phyloP scores from a whole-genome alignment of 345 rosid genomes.

The Anastatica hierochuntica region DNA sequence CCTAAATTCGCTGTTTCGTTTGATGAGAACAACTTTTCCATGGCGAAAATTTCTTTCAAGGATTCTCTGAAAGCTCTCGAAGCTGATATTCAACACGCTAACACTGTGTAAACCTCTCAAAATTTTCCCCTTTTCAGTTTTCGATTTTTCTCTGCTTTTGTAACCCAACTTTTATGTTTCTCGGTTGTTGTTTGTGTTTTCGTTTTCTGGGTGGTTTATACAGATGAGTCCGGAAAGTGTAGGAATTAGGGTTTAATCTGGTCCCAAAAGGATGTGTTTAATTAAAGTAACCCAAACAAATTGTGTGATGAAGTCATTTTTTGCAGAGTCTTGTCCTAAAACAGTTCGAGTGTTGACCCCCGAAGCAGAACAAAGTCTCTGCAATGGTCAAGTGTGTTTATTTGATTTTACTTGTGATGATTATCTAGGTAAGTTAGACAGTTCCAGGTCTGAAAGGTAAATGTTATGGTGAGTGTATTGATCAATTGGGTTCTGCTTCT shows the following conservation, averaged over 20 bases:
- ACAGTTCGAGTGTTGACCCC: neutral
- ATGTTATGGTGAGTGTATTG: neutral
- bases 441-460: neutral
- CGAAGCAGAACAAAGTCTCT: constrained; percentile 1
- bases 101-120: constrained; percentile 56
- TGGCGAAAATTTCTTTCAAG: constrained; percentile 71
- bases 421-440: neutral
- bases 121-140: neutral
- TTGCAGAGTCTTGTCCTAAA: neutral
- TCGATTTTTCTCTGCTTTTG: neutral
- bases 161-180: neutral
- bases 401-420: neutral
- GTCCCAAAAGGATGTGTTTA: neutral
- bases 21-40: constrained; percentile 20
- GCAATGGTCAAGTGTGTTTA: neutral
- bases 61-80: constrained; percentile 88
- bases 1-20: neutral
- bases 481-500: too few relatives aligned
- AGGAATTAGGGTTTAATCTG: constrained; percentile 5
- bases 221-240: neutral
- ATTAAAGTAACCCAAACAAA: neutral
- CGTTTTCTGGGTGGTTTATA: neutral
- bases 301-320: constrained; percentile 4
- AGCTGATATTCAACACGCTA: constrained; percentile 90
- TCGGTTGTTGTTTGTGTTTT: neutral